Percentiles rank a stretch among this genome's conserved stretches.
phyloP scores from a whole-genome alignment of 805 yeast species.

The Cyberlindnera meyerae region DNA sequence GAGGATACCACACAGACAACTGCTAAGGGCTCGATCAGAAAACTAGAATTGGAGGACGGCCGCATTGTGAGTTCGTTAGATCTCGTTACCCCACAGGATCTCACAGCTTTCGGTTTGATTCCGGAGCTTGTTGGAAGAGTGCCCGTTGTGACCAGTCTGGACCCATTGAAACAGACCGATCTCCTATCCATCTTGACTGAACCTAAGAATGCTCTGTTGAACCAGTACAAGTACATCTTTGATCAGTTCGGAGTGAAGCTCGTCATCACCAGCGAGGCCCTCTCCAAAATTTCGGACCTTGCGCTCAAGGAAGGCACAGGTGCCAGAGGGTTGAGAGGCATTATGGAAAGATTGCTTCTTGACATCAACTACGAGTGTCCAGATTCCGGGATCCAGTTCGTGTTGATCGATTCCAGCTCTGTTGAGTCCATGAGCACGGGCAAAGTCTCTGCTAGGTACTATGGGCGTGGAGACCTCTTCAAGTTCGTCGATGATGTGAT shows the following conservation, averaged over 20 bases:
- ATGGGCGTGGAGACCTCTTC: constrained; percentile 39
- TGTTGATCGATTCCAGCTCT: constrained; percentile 41
- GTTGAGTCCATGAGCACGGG: constrained; percentile 35
- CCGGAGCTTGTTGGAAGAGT: constrained; percentile 59
- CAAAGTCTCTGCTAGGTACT: constrained; percentile 38
- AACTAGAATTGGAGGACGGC: constrained; percentile 34
- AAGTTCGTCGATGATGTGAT: constrained; percentile 36
- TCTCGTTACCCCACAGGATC: constrained; percentile 44
- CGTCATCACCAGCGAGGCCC: constrained; percentile 44
- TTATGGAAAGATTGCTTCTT: constrained; percentile 46
- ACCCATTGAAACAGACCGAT: constrained; percentile 41
- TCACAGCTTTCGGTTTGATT: constrained; percentile 48
- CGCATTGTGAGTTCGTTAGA: constrained; percentile 38
- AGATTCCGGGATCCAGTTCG: constrained; percentile 48
- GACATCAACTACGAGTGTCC: constrained; percentile 57
- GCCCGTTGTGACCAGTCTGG: constrained; percentile 47
- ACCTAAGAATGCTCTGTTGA: constrained; percentile 50
- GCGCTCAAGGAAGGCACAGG: constrained; percentile 54
- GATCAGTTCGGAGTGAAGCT: constrained; percentile 47
- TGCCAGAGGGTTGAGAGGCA: constrained; percentile 54
- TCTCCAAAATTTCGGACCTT: constrained; percentile 41
- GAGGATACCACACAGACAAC: constrained; percentile 9
- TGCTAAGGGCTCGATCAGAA: constrained; percentile 26
- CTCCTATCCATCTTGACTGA: constrained; percentile 46
- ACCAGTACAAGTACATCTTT: constrained; percentile 51